Conservation (phyloP, 345 rosid species). For the Pugionium dolabratum region DNA sequence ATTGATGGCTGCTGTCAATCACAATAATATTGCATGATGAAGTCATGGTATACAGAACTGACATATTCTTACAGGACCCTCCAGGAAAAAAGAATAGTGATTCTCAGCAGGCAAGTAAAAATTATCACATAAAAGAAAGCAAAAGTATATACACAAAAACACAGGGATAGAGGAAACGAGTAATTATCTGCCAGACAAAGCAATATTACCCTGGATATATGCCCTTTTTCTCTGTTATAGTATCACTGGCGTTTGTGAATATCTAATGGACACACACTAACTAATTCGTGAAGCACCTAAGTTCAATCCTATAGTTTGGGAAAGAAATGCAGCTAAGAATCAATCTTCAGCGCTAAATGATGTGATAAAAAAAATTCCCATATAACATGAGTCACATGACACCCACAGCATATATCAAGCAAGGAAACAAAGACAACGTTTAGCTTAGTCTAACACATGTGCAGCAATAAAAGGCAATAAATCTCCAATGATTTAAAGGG, state of each 20-base stretch:
- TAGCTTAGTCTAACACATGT: constrained; percentile 21
- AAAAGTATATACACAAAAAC: constrained; percentile 7
- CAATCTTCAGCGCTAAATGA: constrained; percentile 23
- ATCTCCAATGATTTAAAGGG: constrained; percentile 10
- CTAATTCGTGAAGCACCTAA: constrained; percentile 24
- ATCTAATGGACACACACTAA: constrained; percentile 23
- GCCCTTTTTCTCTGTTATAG: constrained; percentile 12
- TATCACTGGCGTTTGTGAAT: not conserved
- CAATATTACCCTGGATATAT: constrained; percentile 5
- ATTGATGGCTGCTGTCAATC: constrained; percentile 21
- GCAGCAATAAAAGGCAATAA: constrained; percentile 18
- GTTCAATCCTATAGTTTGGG: constrained; percentile 20
- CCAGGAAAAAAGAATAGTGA: not conserved
- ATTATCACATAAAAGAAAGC: not conserved
- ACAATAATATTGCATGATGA: constrained; percentile 25
- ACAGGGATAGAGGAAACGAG: not conserved
- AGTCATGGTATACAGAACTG: constrained; percentile 8
- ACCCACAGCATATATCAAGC: constrained; percentile 29
- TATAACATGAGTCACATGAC: constrained; percentile 20
- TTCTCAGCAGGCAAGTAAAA: not conserved
- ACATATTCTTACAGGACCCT: not conserved
- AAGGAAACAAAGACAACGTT: constrained; percentile 18
- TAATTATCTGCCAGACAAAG: constrained; percentile 11
- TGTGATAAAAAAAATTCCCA: constrained; percentile 4
- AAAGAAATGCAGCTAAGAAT: constrained; percentile 27